Evolutionary conservation across 2,329 filamentous ascomycete species (phyloP).

Genomic region (Gyromitra esculenta): DNA sequence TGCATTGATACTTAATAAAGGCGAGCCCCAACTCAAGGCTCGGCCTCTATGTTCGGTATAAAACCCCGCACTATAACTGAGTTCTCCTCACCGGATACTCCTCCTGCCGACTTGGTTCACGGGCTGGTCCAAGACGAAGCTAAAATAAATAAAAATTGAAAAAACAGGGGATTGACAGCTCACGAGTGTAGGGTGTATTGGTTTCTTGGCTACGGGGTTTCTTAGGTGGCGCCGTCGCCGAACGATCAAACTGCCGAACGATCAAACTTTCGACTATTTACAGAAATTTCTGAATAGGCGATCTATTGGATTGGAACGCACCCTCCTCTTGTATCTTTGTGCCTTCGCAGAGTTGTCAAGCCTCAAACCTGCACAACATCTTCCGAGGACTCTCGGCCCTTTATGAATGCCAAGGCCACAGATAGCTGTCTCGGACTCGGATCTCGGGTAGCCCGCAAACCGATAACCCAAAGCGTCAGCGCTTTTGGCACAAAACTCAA

Average conservation of each 20-base stretch:
- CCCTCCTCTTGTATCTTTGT: not conserved
- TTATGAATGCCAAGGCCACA: not conserved
- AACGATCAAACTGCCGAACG: not conserved
- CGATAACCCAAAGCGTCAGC: not conserved
- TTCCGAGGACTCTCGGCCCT: not conserved
- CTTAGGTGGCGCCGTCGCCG: not conserved
- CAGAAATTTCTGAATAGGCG: not conserved
- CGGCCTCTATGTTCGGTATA: not conserved
- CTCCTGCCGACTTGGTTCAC: not conserved
- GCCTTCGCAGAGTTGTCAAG: not conserved
- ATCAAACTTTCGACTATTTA: not conserved
- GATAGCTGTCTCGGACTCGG: not conserved
- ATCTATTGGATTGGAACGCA: not conserved
- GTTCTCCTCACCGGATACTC: not conserved
- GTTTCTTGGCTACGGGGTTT: not conserved
- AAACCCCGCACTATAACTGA: not conserved
- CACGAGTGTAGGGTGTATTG: no score
- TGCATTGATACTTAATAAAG: not conserved
- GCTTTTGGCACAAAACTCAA: not conserved
- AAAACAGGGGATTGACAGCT: not conserved
- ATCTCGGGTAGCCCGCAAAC: not conserved
- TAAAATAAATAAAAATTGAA: not conserved
- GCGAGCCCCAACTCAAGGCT: not conserved
- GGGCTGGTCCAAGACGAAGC: not conserved
- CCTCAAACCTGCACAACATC: not conserved